Evolutionary conservation across 768 basidiomycete genomes (phyloP), one percentile per base, ranked within the genome.

Genomic region (Suillus paluster): DNA sequence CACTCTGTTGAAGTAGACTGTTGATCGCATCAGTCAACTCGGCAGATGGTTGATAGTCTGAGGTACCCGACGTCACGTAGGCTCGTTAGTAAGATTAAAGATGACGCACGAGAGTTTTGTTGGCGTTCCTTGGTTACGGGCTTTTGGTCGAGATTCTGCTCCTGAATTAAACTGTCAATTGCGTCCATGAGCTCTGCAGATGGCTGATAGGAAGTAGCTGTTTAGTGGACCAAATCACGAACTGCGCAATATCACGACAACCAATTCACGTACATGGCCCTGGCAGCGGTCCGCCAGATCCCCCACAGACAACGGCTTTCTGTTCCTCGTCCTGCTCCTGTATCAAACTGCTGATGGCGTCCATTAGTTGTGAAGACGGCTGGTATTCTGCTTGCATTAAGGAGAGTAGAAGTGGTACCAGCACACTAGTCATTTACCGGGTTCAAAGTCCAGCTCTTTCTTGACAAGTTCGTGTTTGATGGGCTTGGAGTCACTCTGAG

Each of bases 331-430:
- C 33, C 41, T 41, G 36, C 10, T 30, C 17, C 39, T 45, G 55
- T 41, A 15, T 34, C 1, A 60, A 27, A 30, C 2, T 53, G 27
- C 59, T 42, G 19, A 66, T 27, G 6, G 69, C 67, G 0, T 70
- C 63, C 10, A 64, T 7, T 27, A 71, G 64, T 10, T 65, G 60
- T 38, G 42, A 39, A 1, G 69, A 64, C 6, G 64, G 69, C 34
- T 60, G 25, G 9, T 70, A 63, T 45, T 27, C 67, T 70, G 45
- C 14, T 5, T 15, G 41, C n/a, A n/a, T 57, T 19, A 25, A 30
- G 39, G 38, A 21, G 39, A 33, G 23, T 21, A 15, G 12, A 39
- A 34, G n/a, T 25, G 1, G 15, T 9, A 9, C 39, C 19, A 57
- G 5, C 1, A 23, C 15, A 58, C 38, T 17, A 14, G 1, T 25